phyloP scores from a whole-genome alignment of 2,329 filamentous ascomycete species.

The Colletotrichum sp. region DNA sequence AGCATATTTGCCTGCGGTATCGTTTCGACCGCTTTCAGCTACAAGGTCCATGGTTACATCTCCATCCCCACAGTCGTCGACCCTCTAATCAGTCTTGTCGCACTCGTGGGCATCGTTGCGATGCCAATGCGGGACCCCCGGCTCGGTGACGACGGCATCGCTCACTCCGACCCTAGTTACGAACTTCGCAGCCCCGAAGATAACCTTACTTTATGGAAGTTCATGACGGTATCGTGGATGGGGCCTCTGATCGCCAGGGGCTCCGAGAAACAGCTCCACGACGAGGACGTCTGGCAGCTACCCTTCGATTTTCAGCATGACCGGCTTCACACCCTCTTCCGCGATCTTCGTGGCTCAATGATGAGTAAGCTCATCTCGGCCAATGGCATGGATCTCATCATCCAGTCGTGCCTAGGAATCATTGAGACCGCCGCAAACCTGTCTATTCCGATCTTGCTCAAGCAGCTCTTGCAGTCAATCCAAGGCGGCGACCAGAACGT shows the following conservation, averaged over 20 bases:
- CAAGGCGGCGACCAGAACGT: constrained; percentile 54
- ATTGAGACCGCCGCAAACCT: constrained; percentile 63
- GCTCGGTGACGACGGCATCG: constrained; percentile 61
- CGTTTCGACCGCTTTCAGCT: constrained; percentile 30
- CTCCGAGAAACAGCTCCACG: constrained; percentile 68
- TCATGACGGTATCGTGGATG: constrained; percentile 87
- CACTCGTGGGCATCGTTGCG: constrained; percentile 45
- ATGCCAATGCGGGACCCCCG: constrained; percentile 74
- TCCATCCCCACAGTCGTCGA: constrained; percentile 29
- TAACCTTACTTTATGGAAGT: constrained; percentile 79
- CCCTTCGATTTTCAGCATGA: constrained; percentile 83
- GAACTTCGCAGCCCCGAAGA: constrained; percentile 78
- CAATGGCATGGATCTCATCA: constrained; percentile 79
- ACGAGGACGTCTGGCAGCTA: constrained; percentile 83
- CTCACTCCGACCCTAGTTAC: constrained; percentile 61
- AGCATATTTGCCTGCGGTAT: constrained; percentile 36
- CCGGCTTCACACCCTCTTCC: constrained; percentile 76
- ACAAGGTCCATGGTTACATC: constrained; percentile 14
- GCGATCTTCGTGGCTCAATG: constrained; percentile 75
- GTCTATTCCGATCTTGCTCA: constrained; percentile 71
- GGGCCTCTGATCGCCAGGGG: constrained; percentile 73
- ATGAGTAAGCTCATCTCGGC: constrained; percentile 72
- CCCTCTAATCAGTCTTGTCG: constrained; percentile 26
- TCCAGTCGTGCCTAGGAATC: constrained; percentile 69
- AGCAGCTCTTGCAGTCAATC: constrained; percentile 73